Base-by-base conservation (phyloP, 805 yeast genomes). In the Candida railenensis region DNA sequence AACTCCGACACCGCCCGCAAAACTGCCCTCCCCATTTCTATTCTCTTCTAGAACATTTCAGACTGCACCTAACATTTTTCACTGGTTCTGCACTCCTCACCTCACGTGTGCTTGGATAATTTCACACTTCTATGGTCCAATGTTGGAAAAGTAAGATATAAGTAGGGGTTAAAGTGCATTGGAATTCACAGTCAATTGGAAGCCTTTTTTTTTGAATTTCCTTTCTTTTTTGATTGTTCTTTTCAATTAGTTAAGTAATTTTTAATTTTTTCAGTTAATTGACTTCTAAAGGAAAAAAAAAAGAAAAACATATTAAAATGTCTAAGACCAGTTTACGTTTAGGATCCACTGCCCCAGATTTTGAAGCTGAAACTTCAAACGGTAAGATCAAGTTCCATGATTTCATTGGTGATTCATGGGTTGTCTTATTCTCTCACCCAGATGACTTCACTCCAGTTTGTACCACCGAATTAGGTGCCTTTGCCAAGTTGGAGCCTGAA, bases 381-480 rank as follows among this genome's bases (percentile, higher is more conserved):
- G 89, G 89, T 44, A 72, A 76, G 50, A 73, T 84, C 50, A 76
- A 77, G 51, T 83, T 84, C 71, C 84, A 83, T 65, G 78, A 80
- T 49, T 84, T 67, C 66, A 73, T 79, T 48, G 87, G 83, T 32
- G 73, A 75, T 58, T 66, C 74, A 47, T 84, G 90, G 89, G 76
- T 74, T 40, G 80, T 84, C 36, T 74, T 85, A 51, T 85, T 85
- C 69, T 81, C 87, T 28, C 89, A 85, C 62, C 90, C 90, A 46
- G 89, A 83, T 53, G 89, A 84, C 62, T 84, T 81, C 73, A 85
- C 90, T 18, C 90, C 90, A 32, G 87, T 85, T 41, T 85, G 90
- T 64, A 85, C 89, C 52, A 85, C 90, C 43, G 90, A 85, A 65
- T 72, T 85, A 49, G 89, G 89, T 52, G 89, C 89, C 5, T 83